Conservation (phyloP, 441 rosid genomes). For the Populus hybrid region DNA sequence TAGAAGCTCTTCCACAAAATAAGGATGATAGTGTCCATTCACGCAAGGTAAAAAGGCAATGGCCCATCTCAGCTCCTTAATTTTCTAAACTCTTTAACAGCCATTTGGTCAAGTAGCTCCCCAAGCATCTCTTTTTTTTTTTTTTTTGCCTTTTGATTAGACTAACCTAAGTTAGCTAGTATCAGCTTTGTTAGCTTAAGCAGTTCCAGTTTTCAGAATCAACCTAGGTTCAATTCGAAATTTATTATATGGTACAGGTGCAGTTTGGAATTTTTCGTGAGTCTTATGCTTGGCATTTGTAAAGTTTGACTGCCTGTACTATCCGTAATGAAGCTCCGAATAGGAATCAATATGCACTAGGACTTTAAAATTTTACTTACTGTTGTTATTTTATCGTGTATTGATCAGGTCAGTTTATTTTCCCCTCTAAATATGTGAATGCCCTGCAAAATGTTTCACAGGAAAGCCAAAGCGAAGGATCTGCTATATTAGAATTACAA, state of each 20-base stretch:
- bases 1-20: constrained; percentile 36
- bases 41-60: constrained; percentile 34
- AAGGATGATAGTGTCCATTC: constrained; percentile 39
- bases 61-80: background rate
- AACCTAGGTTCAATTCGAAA: background rate
- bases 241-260: background rate
- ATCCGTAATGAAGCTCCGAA: background rate
- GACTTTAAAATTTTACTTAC: constrained; percentile 1
- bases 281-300: background rate
- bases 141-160: background rate
- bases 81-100: background rate
- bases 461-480: constrained; percentile 56
- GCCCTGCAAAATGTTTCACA: constrained; percentile 26
- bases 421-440: constrained; percentile 8
- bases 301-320: background rate
- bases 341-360: background rate
- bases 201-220: background rate
- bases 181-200: background rate
- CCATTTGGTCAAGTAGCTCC: constrained; percentile 4
- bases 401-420: background rate
- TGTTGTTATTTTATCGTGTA: background rate
- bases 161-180: background rate
- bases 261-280: background rate
- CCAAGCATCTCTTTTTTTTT: background rate
- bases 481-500: constrained; percentile 55